Conservation (phyloP, 768 basidiomycete species). For the Mycena polygramma region DNA sequence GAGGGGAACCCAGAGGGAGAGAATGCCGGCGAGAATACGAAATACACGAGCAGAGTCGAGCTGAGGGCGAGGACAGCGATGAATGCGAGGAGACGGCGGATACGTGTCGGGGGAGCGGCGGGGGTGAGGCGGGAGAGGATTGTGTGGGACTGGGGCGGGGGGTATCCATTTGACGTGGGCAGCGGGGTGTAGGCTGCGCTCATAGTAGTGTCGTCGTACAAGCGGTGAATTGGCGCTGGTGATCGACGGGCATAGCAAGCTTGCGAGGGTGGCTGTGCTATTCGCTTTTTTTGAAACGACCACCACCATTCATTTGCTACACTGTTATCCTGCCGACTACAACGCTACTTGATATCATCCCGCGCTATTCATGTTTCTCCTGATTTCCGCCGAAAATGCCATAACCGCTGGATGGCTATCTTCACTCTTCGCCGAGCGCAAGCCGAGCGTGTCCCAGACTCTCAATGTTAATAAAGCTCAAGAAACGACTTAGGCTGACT, state of each 20-base stretch:
- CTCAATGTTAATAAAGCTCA: too few species aligned
- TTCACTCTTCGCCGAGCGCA: too few species aligned
- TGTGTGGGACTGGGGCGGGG: neutral
- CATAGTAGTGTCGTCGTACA: neutral
- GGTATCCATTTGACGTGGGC: conserved; percentile 11
- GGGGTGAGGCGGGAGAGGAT: conserved; percentile 22
- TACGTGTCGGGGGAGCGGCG: conserved; percentile 20
- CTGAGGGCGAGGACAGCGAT: conserved; percentile 25
- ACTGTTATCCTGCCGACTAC: too few species aligned
- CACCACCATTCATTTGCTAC: too few species aligned
- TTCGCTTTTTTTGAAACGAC: neutral
- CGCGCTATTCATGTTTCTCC: too few species aligned
- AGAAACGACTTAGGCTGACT: too few species aligned
- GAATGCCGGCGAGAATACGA: conserved; percentile 18
- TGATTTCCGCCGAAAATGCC: too few species aligned
- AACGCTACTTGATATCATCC: too few species aligned
- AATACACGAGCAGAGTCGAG: conserved; percentile 27
- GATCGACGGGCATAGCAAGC: neutral
- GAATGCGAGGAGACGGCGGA: conserved; percentile 29
- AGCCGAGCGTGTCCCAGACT: too few species aligned
- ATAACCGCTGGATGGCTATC: too few species aligned
- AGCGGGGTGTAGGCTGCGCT: conserved; percentile 29
- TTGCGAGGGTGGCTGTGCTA: neutral
- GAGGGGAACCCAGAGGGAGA: neutral
- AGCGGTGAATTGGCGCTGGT: neutral